Conservation (phyloP, 2,329 filamentous ascomycete genomes). For the Thermomyces lanuginosus region DNA sequence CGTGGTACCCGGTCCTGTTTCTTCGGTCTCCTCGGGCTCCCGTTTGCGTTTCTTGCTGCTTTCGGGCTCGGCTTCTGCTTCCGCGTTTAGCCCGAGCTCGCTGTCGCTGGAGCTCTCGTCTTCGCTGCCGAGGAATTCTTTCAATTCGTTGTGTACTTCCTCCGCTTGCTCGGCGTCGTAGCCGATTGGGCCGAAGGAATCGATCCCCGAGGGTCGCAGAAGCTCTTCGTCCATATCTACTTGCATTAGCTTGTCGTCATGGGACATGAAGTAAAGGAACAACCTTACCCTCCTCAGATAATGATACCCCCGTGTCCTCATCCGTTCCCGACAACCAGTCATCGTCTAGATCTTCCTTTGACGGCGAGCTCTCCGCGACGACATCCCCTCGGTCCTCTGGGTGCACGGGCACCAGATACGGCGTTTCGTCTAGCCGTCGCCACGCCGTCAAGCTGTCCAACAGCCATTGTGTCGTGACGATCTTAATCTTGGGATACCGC, state of each 20-base stretch:
- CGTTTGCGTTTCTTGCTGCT: slow-evolving; percentile 18
- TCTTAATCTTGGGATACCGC: slow-evolving; percentile 63
- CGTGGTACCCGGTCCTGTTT: slow-evolving; percentile 6
- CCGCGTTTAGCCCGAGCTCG: slow-evolving; percentile 19
- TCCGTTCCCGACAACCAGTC: slow-evolving; percentile 30
- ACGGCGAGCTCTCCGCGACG: slow-evolving; percentile 17
- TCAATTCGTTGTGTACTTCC: slow-evolving; percentile 53
- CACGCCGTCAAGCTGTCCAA: slow-evolving; percentile 71
- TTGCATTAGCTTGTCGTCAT: slow-evolving; percentile 13
- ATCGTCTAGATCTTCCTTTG: slow-evolving; percentile 33
- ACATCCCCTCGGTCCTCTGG: slow-evolving; percentile 44
- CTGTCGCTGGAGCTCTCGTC: slow-evolving; percentile 35
- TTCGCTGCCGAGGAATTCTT: slow-evolving; percentile 48
- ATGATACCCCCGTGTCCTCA: slow-evolving; percentile 33
- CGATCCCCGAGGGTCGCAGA: slow-evolving; percentile 34
- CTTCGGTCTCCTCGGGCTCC: slow-evolving; percentile 12
- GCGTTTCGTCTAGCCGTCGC: slow-evolving; percentile 60
- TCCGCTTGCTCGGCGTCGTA: slow-evolving; percentile 49
- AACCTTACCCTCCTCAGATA: slow-evolving; percentile 25
- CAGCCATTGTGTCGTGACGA: slow-evolving; percentile 85
- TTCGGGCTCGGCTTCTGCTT: neutral
- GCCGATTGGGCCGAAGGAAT: slow-evolving; percentile 35
- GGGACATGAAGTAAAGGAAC: neutral
- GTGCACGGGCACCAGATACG: slow-evolving; percentile 63
- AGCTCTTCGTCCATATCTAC: slow-evolving; percentile 31